phyloP scores from a whole-genome alignment of 2,329 filamentous ascomycete species.

The Polychaeton citri region DNA sequence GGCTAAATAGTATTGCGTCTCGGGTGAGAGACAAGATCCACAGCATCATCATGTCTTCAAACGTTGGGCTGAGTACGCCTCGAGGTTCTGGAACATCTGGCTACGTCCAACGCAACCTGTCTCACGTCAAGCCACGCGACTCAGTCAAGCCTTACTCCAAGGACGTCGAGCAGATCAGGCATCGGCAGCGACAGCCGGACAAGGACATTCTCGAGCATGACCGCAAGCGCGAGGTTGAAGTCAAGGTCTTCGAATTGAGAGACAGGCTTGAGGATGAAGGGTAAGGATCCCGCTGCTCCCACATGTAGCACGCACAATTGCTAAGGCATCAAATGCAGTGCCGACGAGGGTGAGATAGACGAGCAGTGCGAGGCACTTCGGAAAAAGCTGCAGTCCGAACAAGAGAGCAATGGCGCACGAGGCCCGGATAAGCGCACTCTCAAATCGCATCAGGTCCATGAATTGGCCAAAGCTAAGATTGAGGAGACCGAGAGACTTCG shows the following conservation, averaged over 20 bases:
- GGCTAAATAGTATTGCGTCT: no score
- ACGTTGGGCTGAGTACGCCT: conserved; percentile 89
- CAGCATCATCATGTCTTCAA: conserved; percentile 82
- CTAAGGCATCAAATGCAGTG: conserved; percentile 33
- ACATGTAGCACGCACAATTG: neutral
- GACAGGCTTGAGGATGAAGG: conserved; percentile 87
- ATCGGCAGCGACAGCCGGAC: conserved; percentile 74
- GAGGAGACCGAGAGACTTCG: conserved; percentile 83
- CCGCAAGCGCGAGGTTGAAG: conserved; percentile 77
- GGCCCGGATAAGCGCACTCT: conserved; percentile 42
- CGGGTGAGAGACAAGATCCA: no score
- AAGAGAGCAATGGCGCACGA: conserved; percentile 35
- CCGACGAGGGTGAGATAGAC: conserved; percentile 87
- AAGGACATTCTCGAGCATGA: conserved; percentile 90
- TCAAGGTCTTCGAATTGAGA: conserved; percentile 81
- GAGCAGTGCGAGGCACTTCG: conserved; percentile 54
- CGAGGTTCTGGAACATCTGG: conserved; percentile 92
- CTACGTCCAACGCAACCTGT: conserved; percentile 92
- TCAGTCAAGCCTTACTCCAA: conserved; percentile 58
- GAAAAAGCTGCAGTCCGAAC: conserved; percentile 44
- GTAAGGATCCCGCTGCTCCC: no score
- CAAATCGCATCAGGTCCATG: conserved; percentile 90
- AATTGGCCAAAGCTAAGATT: conserved; percentile 90
- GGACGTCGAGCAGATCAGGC: conserved; percentile 54
- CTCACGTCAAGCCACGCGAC: conserved; percentile 75